A percentile compares a stretch with the other conserved stretches of the same genome.
Conservation (phyloP, 495 filamentous ascomycete species). For the Halenospora varia region DNA sequence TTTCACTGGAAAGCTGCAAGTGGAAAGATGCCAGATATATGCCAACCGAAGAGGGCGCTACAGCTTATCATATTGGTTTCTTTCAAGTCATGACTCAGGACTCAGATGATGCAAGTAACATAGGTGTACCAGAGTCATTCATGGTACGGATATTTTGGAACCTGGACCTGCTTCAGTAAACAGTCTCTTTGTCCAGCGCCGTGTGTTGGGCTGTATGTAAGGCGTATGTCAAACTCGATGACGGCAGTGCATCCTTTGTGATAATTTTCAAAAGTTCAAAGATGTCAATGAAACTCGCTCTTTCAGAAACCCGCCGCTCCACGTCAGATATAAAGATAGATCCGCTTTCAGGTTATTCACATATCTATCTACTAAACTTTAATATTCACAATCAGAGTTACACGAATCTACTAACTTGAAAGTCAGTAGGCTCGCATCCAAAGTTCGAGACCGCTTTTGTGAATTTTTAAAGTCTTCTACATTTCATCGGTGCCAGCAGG, state of each 20-base stretch:
- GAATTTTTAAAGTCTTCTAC: too few relatives aligned
- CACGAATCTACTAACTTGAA: conserved; percentile 7
- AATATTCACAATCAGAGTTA: conserved; percentile 2
- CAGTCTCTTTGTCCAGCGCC: conserved; percentile 1
- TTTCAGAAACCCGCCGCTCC: background rate
- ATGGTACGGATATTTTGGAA: background rate
- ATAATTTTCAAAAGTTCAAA: background rate
- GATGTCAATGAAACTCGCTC: background rate
- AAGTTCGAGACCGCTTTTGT: background rate
- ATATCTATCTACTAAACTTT: conserved; percentile 8
- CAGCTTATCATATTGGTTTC: background rate
- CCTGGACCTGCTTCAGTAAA: background rate
- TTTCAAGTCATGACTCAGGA: conserved; percentile 3
- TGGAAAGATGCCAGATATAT: background rate
- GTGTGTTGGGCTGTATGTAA: conserved; percentile 1
- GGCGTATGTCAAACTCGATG: conserved; percentile 1
- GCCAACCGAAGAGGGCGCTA: background rate
- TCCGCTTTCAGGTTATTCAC: background rate
- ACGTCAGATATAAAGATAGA: background rate
- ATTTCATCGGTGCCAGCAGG: too few relatives aligned
- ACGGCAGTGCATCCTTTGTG: conserved; percentile 7
- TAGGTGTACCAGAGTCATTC: background rate
- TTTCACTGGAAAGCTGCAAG: background rate
- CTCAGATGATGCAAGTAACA: conserved; percentile 6
- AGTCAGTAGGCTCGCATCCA: conserved; percentile 4